Evolutionary conservation across 257 asterid genomes (phyloP).

Genomic region (Lithospermum erythrorhizon): DNA sequence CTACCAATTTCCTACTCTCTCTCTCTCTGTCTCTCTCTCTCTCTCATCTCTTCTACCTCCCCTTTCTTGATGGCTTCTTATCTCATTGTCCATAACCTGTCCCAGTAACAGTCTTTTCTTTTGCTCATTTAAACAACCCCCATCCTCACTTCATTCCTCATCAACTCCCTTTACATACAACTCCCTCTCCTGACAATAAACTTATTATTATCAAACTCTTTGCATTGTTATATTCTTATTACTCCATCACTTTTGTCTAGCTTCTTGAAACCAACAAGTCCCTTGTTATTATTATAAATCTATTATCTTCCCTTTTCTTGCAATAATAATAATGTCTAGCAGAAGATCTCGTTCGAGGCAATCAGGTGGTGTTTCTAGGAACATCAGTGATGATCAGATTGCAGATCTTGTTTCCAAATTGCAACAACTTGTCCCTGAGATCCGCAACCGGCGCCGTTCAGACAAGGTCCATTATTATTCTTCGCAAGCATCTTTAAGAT

Average conservation of each 20-base stretch:
- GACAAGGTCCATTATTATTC: conserved; percentile 39
- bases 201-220: no score
- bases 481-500: no score
- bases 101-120: conserved; percentile 12
- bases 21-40: not conserved
- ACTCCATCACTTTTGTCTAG: no score
- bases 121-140: conserved; percentile 16
- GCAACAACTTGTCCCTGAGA: conserved; percentile 83
- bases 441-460: conserved; percentile 48
- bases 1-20: not conserved
- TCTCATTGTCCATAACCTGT: conserved; percentile 35
- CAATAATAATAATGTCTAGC: conserved; percentile 55
- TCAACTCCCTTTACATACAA: not conserved
- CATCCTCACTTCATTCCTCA: conserved; percentile 1
- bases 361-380: conserved; percentile 37
- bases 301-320: not conserved
- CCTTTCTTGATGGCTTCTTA: conserved; percentile 20
- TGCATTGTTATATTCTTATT: no score
- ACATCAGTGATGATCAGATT: conserved; percentile 71
- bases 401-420: conserved; percentile 69
- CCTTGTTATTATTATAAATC: no score
- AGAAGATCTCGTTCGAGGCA: conserved; percentile 78
- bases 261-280: no score
- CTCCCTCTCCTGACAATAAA: no score
- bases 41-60: conserved; percentile 5